Evolutionary conservation across 2,329 filamentous ascomycete genomes (phyloP).

Genomic region (Bipolaris gigantea): DNA sequence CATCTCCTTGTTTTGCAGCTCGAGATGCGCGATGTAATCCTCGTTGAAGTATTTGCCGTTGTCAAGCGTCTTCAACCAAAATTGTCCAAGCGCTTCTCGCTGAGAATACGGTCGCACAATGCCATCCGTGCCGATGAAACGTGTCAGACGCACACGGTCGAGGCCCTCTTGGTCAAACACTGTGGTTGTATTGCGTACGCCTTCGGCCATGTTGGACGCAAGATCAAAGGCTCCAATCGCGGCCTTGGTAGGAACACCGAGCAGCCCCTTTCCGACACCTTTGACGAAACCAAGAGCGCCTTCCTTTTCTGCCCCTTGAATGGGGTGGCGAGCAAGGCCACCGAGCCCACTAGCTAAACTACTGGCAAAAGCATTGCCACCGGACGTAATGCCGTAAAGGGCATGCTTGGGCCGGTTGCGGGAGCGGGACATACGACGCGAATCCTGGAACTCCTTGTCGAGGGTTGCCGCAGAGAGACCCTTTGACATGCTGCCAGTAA

Average conservation of each 20-base stretch:
- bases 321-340: constrained; percentile 86
- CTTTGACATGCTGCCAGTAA: constrained; percentile 96
- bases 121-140: constrained; percentile 89
- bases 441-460: constrained; percentile 98
- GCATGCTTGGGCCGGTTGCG: constrained; percentile 96
- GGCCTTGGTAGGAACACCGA: constrained; percentile 95
- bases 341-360: constrained; percentile 93
- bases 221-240: constrained; percentile 96
- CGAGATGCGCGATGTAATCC: constrained; percentile 93
- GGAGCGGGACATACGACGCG: constrained; percentile 87
- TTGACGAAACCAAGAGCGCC: constrained; percentile 95
- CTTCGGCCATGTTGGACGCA: constrained; percentile 94
- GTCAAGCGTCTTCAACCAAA: constrained; percentile 98
- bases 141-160: constrained; percentile 88
- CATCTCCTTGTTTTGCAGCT: constrained; percentile 88
- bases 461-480: constrained; percentile 92
- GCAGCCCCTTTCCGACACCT: constrained; percentile 90
- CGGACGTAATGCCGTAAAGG: constrained; percentile 91
- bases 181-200: constrained; percentile 96
- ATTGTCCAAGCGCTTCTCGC: constrained; percentile 93
- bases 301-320: constrained; percentile 95
- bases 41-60: constrained; percentile 98
- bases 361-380: constrained; percentile 90
- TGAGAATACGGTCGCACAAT: constrained; percentile 93
- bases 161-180: constrained; percentile 95